Conservation (phyloP, 2,329 filamentous ascomycete species). For the Diaporthe amygdali region DNA sequence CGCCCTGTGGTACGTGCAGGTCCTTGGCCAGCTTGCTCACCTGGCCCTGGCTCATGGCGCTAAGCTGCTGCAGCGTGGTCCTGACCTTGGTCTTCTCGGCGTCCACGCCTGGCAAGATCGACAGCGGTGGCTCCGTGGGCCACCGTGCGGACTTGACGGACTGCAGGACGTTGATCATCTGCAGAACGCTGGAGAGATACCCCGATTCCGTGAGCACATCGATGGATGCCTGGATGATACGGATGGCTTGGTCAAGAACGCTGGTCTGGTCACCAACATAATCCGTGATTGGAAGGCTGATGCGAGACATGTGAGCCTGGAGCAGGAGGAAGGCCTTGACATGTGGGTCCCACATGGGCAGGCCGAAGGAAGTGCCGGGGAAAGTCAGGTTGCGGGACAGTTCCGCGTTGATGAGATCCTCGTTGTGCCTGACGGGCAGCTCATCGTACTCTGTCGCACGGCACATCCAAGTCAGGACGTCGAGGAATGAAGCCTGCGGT, state of each 20-base stretch:
- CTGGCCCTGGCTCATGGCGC: conserved; percentile 39
- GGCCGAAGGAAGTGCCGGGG: conserved; percentile 62
- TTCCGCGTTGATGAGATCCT: conserved; percentile 95
- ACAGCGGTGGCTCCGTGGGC: conserved; percentile 80
- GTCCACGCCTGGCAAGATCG: conserved; percentile 78
- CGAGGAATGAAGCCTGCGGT: conserved; percentile 75
- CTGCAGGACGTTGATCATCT: conserved; percentile 87
- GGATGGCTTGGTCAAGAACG: conserved; percentile 94
- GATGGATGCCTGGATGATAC: conserved; percentile 94
- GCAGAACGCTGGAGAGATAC: conserved; percentile 74
- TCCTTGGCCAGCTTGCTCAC: conserved; percentile 51
- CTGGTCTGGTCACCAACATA: conserved; percentile 93
- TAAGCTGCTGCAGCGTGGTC: conserved; percentile 46
- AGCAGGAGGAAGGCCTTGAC: conserved; percentile 94
- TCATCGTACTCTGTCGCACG: conserved; percentile 96
- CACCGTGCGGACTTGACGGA: conserved; percentile 92
- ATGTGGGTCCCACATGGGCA: conserved; percentile 98
- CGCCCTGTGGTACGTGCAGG: conserved; percentile 53
- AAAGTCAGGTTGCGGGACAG: conserved; percentile 81
- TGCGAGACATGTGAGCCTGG: conserved; percentile 92
- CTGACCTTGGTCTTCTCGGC: conserved; percentile 45
- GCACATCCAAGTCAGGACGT: conserved; percentile 91
- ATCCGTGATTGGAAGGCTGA: conserved; percentile 92
- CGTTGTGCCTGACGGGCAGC: conserved; percentile 95
- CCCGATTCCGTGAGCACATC: conserved; percentile 93